Percentiles rank a stretch among this genome's conserved stretches.
phyloP scores from a whole-genome alignment of 768 basidiomycete species.

The Cubamyces lactineus region DNA sequence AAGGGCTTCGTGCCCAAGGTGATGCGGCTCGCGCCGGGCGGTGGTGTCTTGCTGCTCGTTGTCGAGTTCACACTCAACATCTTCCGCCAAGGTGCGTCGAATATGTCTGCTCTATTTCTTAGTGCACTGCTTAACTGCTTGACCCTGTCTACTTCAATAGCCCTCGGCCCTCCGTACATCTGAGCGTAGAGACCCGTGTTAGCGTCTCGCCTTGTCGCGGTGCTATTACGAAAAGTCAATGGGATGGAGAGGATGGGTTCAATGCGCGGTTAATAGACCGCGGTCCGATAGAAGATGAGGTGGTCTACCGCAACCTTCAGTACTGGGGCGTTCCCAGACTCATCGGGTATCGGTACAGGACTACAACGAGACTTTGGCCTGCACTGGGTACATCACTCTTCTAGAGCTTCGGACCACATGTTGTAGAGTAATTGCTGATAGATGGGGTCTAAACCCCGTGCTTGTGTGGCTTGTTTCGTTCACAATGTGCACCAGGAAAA shows the following conservation, averaged over 20 bases:
- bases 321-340: background rate
- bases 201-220: background rate
- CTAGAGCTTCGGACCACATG: background rate
- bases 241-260: background rate
- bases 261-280: background rate
- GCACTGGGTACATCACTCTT: too few species aligned
- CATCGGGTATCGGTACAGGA: too few species aligned
- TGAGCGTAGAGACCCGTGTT: constrained; percentile 7
- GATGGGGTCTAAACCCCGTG: background rate
- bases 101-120: background rate
- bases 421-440: constrained; percentile 11
- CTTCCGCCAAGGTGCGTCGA: constrained; percentile 66
- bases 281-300: too few species aligned
- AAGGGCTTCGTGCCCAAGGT: constrained; percentile 97
- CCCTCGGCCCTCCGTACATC: constrained; percentile 34
- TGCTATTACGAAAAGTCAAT: background rate
- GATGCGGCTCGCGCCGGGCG: constrained; percentile 91
- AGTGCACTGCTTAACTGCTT: background rate
- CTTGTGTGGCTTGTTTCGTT: too few species aligned
- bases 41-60: constrained; percentile 92
- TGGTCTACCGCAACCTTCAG: background rate
- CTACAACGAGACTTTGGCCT: too few species aligned
- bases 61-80: constrained; percentile 82
- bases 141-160: constrained; percentile 5
- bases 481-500: too few species aligned